These are phyloP conservation scores for Orbilia oligospora DNA, from an alignment of 2,329 filamentous ascomycete species.

Conservation along the genomic window DNA sequence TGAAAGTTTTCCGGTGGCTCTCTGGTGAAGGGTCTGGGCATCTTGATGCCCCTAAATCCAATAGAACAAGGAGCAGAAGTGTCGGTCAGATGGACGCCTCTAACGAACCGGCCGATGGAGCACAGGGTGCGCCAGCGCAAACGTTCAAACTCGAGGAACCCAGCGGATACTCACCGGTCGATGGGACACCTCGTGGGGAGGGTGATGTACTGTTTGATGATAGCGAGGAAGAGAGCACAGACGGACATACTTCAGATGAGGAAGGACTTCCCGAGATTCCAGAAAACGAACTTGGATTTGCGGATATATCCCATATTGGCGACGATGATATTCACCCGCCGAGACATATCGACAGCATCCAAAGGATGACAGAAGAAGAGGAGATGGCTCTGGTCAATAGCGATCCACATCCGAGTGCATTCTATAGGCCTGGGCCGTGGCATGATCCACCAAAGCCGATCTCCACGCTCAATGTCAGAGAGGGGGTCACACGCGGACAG, in stretches of 20 bases:
- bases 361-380: constrained; percentile 63
- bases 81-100: constrained; percentile 38
- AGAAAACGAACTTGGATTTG: constrained; percentile 44
- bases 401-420: constrained; percentile 64
- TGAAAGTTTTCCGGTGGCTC: constrained; percentile 57
- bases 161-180: constrained; percentile 34
- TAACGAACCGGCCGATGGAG: not conserved
- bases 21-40: constrained; percentile 57
- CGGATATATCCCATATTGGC: constrained; percentile 48
- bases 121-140: constrained; percentile 7
- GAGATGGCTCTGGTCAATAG: constrained; percentile 61
- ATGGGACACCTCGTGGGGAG: constrained; percentile 56
- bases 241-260: constrained; percentile 55
- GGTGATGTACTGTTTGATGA: constrained; percentile 58
- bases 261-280: constrained; percentile 57
- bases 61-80: constrained; percentile 45
- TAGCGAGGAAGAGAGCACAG: constrained; percentile 54
- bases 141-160: constrained; percentile 32
- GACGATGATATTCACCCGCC: constrained; percentile 52
- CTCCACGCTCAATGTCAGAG: constrained; percentile 65
- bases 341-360: constrained; percentile 52
- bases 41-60: constrained; percentile 38
- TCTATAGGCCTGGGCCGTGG: constrained; percentile 64
- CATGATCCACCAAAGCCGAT: constrained; percentile 67
- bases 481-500: constrained; percentile 67